Evolutionary conservation across 306 rosid species (phyloP), one percentile per base, ranked within the genome.

Genomic region (Elaeagnus macrophylla): DNA sequence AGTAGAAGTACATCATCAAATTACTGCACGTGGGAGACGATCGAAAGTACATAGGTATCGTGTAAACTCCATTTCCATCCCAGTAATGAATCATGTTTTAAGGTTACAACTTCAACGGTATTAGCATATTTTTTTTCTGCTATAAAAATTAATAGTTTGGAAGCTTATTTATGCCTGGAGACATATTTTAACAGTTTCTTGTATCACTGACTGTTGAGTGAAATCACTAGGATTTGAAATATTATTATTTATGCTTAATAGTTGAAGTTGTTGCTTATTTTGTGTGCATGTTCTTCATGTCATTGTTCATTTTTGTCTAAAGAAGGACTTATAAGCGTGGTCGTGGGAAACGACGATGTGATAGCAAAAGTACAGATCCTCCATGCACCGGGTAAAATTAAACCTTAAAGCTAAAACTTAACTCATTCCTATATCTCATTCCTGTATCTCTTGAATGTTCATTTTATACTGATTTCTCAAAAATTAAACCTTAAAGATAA

Each of bases 351-450:
- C 67, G 73, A 61, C 86, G 90, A 10, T 91, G 99, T 37, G 65
- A 91, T 51, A 52, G 17, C 12, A 77, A 46, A 66, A 91, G 96
- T 70, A 80, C 72, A 37, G 67, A 79, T 66, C 99, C 99, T 62
- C 99, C 99, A 44, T 91, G 99, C 73, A 91, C 99, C 0, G 99
- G 99, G 99, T 91, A 73, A 65, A 45, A 11, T 43, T 14, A 49
- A 3, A 39, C 39, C 19, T 37, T 53, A 25, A 25, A 25, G 4
- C 32, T 25, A 1, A 25, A 25, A 25, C 32, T 25, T 2, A 25
- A 25, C 32, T 2, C 32, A 25, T 10, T 20, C 12, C 17, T 50
- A 7, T 25, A 25, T 25, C 39, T 17, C 53, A 44, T 25, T 45
- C n/a, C 45, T 18, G 38, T 62, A 10, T 32, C n/a, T 16, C 50